Percentiles rank a stretch among this genome's conserved stretches.
Conservation (phyloP, 805 yeast species). For the Yarrowia osloensis region DNA sequence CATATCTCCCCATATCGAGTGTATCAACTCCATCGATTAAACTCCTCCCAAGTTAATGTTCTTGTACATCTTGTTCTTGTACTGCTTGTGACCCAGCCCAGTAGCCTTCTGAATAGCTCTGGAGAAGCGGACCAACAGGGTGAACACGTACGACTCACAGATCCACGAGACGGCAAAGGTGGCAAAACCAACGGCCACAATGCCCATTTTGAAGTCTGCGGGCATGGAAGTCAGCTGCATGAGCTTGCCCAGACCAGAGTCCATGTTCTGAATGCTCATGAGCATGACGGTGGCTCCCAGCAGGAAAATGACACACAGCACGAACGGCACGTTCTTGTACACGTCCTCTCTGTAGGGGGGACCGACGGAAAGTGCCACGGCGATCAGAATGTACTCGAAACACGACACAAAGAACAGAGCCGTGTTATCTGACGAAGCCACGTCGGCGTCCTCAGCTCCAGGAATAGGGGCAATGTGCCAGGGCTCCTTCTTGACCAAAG, state of each 20-base stretch:
- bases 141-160: conserved; percentile 2
- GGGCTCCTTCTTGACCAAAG: conserved; percentile 50
- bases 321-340: conserved; percentile 64
- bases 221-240: conserved; percentile 76
- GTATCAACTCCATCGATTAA: too few relatives aligned
- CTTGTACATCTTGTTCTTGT: conserved; percentile 51
- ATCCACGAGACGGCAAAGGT: conserved; percentile 19
- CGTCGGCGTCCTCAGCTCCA: conserved; percentile 76
- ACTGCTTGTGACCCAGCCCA: conserved; percentile 37
- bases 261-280: conserved; percentile 54
- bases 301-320: conserved; percentile 59
- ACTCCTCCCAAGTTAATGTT: conserved; percentile 19
- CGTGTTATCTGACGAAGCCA: conserved; percentile 87
- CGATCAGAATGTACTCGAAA: conserved; percentile 84
- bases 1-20: too few relatives aligned
- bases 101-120: conserved; percentile 4
- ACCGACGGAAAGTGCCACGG: conserved; percentile 83
- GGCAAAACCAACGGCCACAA: conserved; percentile 32
- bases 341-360: conserved; percentile 89
- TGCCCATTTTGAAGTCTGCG: conserved; percentile 48
- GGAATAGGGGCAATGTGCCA: conserved; percentile 86
- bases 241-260: conserved; percentile 59
- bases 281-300: conserved; percentile 52
- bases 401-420: conserved; percentile 77
- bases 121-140: not conserved